Base-by-base conservation (phyloP, 2,329 filamentous ascomycete genomes). In the Aspergillus piperis region DNA sequence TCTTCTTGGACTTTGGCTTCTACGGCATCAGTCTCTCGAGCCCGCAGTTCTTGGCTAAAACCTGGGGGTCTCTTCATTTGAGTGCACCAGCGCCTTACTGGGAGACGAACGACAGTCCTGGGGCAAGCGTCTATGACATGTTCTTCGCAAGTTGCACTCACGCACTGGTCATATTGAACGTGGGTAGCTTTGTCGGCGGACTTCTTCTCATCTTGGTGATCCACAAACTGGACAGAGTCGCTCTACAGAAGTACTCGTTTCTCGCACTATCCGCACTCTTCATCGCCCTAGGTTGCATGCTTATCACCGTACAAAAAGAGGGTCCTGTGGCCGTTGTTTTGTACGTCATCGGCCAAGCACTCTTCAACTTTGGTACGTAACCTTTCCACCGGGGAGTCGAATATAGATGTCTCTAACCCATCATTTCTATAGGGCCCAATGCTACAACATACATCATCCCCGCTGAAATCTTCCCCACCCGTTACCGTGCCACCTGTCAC, bases 1-100 rank as follows among this genome's bases (percentile, higher is more conserved):
- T 84, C 36, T 78, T 84, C 5, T 75, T 86, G 10, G 84, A 86
- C 58, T 78, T 86, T n/a, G 82, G 81, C 13, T 86, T 85, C 63
- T 85, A 85, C 61, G 84, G 83, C 2, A 82, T 85, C 58, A 81
- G 81, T 3, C 75, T 85, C 5, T 78, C 76, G 0, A 77, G 70
- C 27, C 77, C 77, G 2, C 76, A 78, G 53, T 78, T 77, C 52
- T 67, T 79, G 8, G 75, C 75, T 3, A 78, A 77, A 57, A 77
- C 75, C 0, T 78, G 75, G 76, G 75, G 74, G 1, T 64, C 65
- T 0, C 63, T 79, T 21, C 60, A 74, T 21, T 63, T 78, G 51
- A 32, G 58, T 3, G 54, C 64, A 0, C 19, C 70, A 2, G 66
- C 69, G 3, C 77, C 77, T 8, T 64, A 65, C 25, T 79, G 77